Evolutionary conservation across 441 rosid species (phyloP).

Genomic region (Erodium chrysanthum): DNA sequence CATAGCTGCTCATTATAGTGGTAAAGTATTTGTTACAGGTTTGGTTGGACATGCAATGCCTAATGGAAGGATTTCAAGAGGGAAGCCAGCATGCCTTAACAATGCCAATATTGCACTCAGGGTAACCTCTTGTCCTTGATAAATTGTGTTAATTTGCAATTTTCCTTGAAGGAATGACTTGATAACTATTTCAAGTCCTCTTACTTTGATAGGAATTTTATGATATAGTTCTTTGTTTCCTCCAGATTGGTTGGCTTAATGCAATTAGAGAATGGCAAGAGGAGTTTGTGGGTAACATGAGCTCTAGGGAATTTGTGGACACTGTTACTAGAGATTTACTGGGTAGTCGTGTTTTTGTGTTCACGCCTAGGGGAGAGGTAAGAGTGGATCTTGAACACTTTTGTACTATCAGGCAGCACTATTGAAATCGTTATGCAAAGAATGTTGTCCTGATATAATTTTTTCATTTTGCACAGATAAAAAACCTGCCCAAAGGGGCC

Average conservation of each 20-base stretch:
- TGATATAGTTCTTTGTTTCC: slow-evolving; percentile 33
- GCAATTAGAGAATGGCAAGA: slow-evolving; percentile 99
- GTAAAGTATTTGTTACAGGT: slow-evolving; percentile 64
- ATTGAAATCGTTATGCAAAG: neutral
- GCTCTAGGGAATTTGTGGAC: slow-evolving; percentile 97
- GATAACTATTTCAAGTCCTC: slow-evolving; percentile 15
- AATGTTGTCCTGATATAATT: slow-evolving; percentile 14
- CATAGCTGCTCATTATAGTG: slow-evolving; percentile 94
- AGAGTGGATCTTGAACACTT: slow-evolving; percentile 12
- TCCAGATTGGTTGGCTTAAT: slow-evolving; percentile 95
- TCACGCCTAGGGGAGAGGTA: slow-evolving; percentile 96
- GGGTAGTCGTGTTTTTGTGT: slow-evolving; percentile 91
- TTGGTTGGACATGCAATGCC: slow-evolving; percentile 64
- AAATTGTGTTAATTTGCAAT: slow-evolving; percentile 17
- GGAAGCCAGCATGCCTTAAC: slow-evolving; percentile 72
- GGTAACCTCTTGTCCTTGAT: slow-evolving; percentile 38
- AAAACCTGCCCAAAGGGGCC: slow-evolving; percentile 90
- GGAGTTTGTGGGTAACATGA: slow-evolving; percentile 98
- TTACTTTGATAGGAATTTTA: slow-evolving; percentile 29
- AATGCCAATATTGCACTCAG: slow-evolving; percentile 89
- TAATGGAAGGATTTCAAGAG: slow-evolving; percentile 54
- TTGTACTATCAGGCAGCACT: neutral
- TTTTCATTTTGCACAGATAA: slow-evolving; percentile 46
- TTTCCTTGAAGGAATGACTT: slow-evolving; percentile 22
- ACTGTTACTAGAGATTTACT: slow-evolving; percentile 80